Base-by-base conservation (phyloP, 805 yeast genomes). In the Teunomyces panamensis region DNA sequence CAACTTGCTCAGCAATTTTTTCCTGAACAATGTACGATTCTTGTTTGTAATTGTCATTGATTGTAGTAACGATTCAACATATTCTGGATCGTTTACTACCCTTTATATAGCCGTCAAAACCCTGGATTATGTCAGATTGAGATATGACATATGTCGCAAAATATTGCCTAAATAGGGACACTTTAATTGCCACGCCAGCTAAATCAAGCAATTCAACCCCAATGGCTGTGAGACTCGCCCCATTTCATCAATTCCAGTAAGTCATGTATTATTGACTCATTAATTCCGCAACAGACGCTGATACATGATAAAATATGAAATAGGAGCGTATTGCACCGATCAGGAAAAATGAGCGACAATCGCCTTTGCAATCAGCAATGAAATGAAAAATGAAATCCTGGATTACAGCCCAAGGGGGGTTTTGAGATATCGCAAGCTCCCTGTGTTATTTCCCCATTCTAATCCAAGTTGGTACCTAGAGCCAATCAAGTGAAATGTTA, bases 21-120 rank as follows among this genome's bases (percentile, higher is more conserved):
- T 67, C 73, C 58, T 75, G 80, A 63, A 77, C 76, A 33, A 73
- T 67, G 56, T 69, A 62, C 8, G 79, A 73, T 11, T 20, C 30
- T 37, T 37, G 14, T 9, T 37, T 37, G 11, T 11, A 24, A 37
- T 16, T 6, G 41, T 37, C 41, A 37, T 37, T 24, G 8, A 20
- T 37, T n/a, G 30, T n/a, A 8, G 26, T 26, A 16, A 24, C 9
- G 4, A 3, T 26, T 24, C 5, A n/a, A 7, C 17, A 20, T 20
- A 6, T 20, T 20, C 6, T 20, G 24, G 1, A 20, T 20, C 24
- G 24, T 4, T 20, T 20, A 5, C 6, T 20, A 5, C 24, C 17
- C 34, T 16, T 32, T 32, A 13, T 32, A 32, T 32, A 32, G 34
- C 4, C 13, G 10, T 32, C 34, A 20, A 20, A 20, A 20, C 7